Evolutionary conservation across 2,329 filamentous ascomycete species (phyloP), one percentile per base, ranked within the genome.

Genomic region (Fusarium liriodendri): DNA sequence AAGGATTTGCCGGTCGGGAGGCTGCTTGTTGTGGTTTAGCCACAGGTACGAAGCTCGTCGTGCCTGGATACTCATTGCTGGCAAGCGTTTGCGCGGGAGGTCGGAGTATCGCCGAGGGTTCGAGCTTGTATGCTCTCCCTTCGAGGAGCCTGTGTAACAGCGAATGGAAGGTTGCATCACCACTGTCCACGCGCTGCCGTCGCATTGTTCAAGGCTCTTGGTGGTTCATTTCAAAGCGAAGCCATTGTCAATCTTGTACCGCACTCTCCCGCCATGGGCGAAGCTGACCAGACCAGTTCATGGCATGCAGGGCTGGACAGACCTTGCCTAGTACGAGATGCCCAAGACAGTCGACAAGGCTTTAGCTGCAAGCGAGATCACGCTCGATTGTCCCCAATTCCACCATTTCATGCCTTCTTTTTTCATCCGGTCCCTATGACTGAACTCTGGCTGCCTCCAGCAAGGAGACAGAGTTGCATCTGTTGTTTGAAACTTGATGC

Each of bases 331-430:
- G 58, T 62, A 69, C 64, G 57, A 69, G 68, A 52, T 72, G 61
- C 64, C 64, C 61, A 66, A 69, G 67, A 59, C 42, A 32, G 59
- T 47, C 58, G 55, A 65, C 62, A 69, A 66, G 59, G 62, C 61
- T 62, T 38, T 54, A 71, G 61, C 55, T 64, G 38, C 62, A 76
- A 76, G 75, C 71, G 75, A 77, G 61, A 74, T 72, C 62, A 76
- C 58, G 14, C 32, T 57, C 52, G 58, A 59, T 37, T 40, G 33
- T 55, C 38, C 35, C 22, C 38, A 73, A 66, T 74, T 50, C 61
- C 38, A 76, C 22, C 63, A 60, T 57, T 73, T 76, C 57, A 64
- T 67, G 71, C 73, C 57, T 62, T 32, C 64, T 35, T 33, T 45
- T 65, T 65, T 40, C 25, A 6, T 40, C 22, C 18, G 11, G 35